A percentile compares a stretch with the other conserved stretches of the same genome.
phyloP scores from a whole-genome alignment of 495 filamentous ascomycete genomes.

The Hypoxylon lenormandii region DNA sequence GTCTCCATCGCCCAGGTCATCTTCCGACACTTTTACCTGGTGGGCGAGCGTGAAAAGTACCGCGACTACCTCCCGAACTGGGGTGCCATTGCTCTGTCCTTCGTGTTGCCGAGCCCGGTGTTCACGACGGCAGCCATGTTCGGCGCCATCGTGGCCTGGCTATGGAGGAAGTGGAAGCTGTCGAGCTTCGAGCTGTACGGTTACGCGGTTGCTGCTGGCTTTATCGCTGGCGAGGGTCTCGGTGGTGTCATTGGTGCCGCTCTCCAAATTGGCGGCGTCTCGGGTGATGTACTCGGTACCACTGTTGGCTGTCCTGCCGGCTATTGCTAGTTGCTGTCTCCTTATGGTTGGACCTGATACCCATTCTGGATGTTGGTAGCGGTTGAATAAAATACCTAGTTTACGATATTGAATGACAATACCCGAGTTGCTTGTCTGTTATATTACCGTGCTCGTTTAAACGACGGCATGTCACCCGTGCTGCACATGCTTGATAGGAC shows the following conservation, averaged over 20 bases:
- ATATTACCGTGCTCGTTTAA: background rate
- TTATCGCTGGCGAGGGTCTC: slow-evolving; percentile 76
- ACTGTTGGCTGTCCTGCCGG: slow-evolving; percentile 63
- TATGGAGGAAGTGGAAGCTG: slow-evolving; percentile 70
- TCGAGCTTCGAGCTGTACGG: slow-evolving; percentile 70
- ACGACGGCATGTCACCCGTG: background rate
- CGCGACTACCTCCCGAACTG: slow-evolving; percentile 74
- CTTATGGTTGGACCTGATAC: slow-evolving; percentile 16
- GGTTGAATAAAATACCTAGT: slow-evolving; percentile 1
- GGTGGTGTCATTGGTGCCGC: slow-evolving; percentile 71
- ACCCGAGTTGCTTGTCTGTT: background rate
- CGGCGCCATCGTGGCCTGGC: slow-evolving; percentile 66
- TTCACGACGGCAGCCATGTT: slow-evolving; percentile 70
- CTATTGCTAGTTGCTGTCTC: slow-evolving; percentile 19
- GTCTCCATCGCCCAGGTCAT: slow-evolving; percentile 64
- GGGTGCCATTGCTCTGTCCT: slow-evolving; percentile 73
- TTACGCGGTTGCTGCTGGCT: slow-evolving; percentile 74
- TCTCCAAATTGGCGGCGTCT: slow-evolving; percentile 66
- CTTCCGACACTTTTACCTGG: slow-evolving; percentile 69
- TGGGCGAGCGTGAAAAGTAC: slow-evolving; percentile 66
- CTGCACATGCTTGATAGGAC: background rate
- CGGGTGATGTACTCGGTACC: slow-evolving; percentile 61
- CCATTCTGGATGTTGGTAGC: slow-evolving; percentile 11
- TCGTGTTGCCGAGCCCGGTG: slow-evolving; percentile 68
- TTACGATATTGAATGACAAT: slow-evolving; percentile 13